phyloP scores from a whole-genome alignment of 306 rosid genomes.

The Trichosanthes cucumerina region DNA sequence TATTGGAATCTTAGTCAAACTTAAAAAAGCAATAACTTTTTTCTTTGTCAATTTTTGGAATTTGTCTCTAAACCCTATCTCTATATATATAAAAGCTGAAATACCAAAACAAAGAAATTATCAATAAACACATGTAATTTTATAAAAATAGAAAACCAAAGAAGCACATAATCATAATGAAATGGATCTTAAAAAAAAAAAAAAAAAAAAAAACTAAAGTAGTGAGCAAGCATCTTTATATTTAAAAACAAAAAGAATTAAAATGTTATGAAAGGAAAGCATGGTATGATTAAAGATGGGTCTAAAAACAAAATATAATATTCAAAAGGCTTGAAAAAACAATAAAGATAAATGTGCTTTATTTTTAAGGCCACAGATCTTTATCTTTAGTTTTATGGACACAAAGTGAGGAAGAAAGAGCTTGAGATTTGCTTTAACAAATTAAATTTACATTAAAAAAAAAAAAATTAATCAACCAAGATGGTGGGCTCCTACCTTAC shows the following conservation, averaged over 20 bases:
- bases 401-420: neutral
- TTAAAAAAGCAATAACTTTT: too few relatives aligned
- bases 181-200: neutral
- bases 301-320: neutral
- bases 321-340: neutral
- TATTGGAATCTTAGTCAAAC: neutral
- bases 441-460: too few relatives aligned
- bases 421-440: neutral
- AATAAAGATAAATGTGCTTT: slow-evolving; percentile 7
- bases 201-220: neutral
- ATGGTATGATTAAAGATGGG: neutral
- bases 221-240: neutral
- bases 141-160: neutral
- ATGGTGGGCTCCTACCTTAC: neutral
- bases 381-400: slow-evolving; percentile 3
- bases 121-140: neutral
- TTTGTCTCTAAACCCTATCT: too few relatives aligned
- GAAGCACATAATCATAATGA: too few relatives aligned
- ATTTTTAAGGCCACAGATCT: slow-evolving; percentile 13
- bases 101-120: neutral
- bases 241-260: neutral
- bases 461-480: neutral
- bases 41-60: neutral
- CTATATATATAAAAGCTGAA: neutral
- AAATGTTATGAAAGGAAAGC: neutral